Conservation (phyloP, 805 yeast genomes). For the Blastobotrys mokoenaii region DNA sequence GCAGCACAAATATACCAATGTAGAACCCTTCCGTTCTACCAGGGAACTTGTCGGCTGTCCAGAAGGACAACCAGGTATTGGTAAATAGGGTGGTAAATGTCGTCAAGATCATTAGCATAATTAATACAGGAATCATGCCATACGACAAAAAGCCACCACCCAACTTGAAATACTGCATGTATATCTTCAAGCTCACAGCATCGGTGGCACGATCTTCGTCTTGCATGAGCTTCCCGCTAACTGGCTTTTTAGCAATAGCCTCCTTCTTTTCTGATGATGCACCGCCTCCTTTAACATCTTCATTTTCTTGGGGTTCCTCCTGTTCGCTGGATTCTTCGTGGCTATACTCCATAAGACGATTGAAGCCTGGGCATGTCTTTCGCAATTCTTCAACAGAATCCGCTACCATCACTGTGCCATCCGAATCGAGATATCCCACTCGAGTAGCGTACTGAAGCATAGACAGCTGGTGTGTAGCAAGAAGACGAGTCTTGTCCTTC, state of each 20-base stretch:
- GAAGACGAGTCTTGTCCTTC: conserved; percentile 46
- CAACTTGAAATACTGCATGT: conserved; percentile 40
- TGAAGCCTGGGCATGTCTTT: conserved; percentile 38
- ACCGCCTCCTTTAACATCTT: conserved; percentile 7
- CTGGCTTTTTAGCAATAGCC: conserved; percentile 17
- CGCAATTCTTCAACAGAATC: conserved; percentile 44
- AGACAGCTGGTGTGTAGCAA: conserved; percentile 70
- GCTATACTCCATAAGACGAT: conserved; percentile 35
- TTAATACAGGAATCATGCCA: conserved; percentile 27
- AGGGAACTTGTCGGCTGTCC: conserved; percentile 56
- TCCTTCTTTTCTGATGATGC: conserved; percentile 15
- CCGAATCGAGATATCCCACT: conserved; percentile 50
- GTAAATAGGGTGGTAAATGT: conserved; percentile 36
- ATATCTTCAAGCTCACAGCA: conserved; percentile 34
- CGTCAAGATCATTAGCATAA: conserved; percentile 45
- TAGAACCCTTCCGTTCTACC: conserved; percentile 45
- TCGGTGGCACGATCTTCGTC: conserved; percentile 25
- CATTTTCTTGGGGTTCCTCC: conserved; percentile 10
- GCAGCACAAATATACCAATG: conserved; percentile 53
- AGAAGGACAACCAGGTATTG: conserved; percentile 73
- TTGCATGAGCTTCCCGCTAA: conserved; percentile 21
- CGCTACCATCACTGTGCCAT: conserved; percentile 34
- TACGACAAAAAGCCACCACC: conserved; percentile 42
- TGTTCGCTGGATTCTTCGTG: conserved; percentile 20
- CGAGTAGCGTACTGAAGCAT: conserved; percentile 55